phyloP scores from a whole-genome alignment of 768 basidiomycete genomes.

The Rhodosporidiobolus sp. region DNA sequence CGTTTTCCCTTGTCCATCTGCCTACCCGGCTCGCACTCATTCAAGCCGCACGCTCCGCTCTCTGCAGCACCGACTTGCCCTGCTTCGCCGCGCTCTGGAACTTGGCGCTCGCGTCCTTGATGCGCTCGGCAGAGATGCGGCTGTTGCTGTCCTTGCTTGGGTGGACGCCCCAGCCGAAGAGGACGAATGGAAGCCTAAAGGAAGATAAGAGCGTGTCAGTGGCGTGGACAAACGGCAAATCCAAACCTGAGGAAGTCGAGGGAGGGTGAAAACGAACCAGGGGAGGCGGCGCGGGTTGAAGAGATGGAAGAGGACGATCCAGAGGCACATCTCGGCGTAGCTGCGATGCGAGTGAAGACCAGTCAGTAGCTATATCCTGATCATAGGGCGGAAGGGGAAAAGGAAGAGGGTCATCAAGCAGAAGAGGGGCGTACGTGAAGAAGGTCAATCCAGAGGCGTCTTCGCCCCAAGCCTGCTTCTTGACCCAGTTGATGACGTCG shows the following conservation, averaged over 20 bases:
- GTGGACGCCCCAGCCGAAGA: conserved; percentile 28
- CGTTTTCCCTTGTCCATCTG: not conserved
- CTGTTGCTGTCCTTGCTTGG: not conserved
- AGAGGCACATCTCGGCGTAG: conserved; percentile 47
- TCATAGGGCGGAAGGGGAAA: not conserved
- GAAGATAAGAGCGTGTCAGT: not conserved
- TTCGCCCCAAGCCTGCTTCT: conserved; percentile 46
- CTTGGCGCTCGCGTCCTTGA: not conserved
- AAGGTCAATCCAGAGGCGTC: conserved; percentile 54
- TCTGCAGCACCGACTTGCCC: too few species aligned
- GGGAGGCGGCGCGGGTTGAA: conserved; percentile 19
- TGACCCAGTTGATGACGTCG: conserved; percentile 57
- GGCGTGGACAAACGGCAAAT: not conserved
- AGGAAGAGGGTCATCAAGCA: not conserved
- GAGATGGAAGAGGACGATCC: conserved; percentile 25
- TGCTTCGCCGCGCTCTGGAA: not conserved
- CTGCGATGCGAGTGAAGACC: not conserved
- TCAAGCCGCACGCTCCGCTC: not conserved
- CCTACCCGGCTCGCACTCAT: not conserved
- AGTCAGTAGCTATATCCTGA: too few species aligned
- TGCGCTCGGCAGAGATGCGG: not conserved
- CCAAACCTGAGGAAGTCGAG: not conserved
- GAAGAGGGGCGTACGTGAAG: conserved; percentile 54
- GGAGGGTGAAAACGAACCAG: not conserved
- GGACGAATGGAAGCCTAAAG: conserved; percentile 19